Evolutionary conservation across 2,329 filamentous ascomycete genomes (phyloP).

Genomic region (Colletotrichum phormii): DNA sequence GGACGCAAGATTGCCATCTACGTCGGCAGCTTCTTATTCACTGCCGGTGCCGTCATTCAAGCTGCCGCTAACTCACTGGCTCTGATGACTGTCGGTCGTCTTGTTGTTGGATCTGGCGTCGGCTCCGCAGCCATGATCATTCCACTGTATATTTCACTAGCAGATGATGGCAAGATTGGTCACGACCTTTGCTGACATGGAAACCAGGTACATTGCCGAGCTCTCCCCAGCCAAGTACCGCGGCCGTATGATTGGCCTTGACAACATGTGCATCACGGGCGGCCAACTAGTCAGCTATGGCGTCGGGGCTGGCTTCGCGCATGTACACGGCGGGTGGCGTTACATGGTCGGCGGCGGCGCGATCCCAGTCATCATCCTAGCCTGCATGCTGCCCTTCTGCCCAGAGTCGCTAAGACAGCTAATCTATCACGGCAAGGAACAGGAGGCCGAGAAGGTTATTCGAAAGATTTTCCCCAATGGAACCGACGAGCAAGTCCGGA

Average conservation of each 20-base stretch:
- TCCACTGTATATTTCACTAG: slow-evolving; percentile 37
- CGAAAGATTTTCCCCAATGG: slow-evolving; percentile 54
- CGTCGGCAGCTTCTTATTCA: slow-evolving; percentile 47
- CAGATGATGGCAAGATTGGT: not conserved
- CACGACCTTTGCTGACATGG: not conserved
- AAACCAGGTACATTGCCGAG: slow-evolving; percentile 58
- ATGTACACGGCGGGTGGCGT: slow-evolving; percentile 59
- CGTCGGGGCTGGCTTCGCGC: slow-evolving; percentile 52
- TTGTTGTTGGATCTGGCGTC: slow-evolving; percentile 57
- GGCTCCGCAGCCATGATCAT: slow-evolving; percentile 60
- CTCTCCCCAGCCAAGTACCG: slow-evolving; percentile 61
- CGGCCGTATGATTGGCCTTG: slow-evolving; percentile 60
- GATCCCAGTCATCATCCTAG: slow-evolving; percentile 58
- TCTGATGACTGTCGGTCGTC: slow-evolving; percentile 42
- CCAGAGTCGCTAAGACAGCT: slow-evolving; percentile 62
- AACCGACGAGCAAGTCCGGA: slow-evolving; percentile 54
- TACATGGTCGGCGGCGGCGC: slow-evolving; percentile 62
- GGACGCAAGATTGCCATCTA: slow-evolving; percentile 55
- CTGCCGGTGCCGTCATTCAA: slow-evolving; percentile 10
- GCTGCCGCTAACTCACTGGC: slow-evolving; percentile 16
- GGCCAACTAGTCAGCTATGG: slow-evolving; percentile 55
- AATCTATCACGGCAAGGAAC: slow-evolving; percentile 53
- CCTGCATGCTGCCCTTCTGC: slow-evolving; percentile 55
- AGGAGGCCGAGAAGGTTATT: slow-evolving; percentile 53
- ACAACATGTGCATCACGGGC: slow-evolving; percentile 58